Base-by-base conservation (phyloP, 2,329 filamentous ascomycete species). In the Monilinia fructigena region DNA sequence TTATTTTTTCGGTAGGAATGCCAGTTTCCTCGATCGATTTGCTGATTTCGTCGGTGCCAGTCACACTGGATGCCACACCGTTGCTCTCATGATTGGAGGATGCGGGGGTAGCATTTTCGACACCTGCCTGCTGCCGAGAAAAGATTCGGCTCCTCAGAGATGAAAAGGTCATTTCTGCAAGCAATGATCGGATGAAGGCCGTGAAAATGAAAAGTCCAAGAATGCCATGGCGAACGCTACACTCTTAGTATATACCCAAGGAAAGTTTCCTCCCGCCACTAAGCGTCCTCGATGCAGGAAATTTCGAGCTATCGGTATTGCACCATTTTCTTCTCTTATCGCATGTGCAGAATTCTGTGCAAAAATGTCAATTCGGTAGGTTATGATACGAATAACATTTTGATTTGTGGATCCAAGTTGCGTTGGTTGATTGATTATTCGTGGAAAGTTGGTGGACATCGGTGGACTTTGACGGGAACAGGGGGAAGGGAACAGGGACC, bases 131-230 rank as follows among this genome's bases (percentile, higher is more conserved):
- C n/a, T 38, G 45, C 45, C 45, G 58, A 50, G 58, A 48, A 38
- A 60, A 60, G 28, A 50, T 45, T 35, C 58, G 58, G n/a, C 58
- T 60, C 38, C 45, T 60, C 58, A 60, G 35, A 11, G 58, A 50
- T 50, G 58, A 60, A 38, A 60, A n/a, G 23, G n/a, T 8, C 58
- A 60, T 60, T 50, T 50, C 45, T 50, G 28, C 28, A 50, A 60
- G 45, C 23, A 60, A 50, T 23, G 23, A 11, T 5, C 35, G 47
- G 45, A 60, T 14, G 45, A 50, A 26, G 18, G 38, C 20, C 45
- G 31, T 26, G 45, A 50, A 16, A 31, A 38, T 20, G 58, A 12
- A 31, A 5, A 60, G 12, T 42, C 18, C 6, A 20, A 20, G 10
- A 10, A 50, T 23, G 47, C 20, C 45, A 60, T 50, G 45, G 28